Conservation (phyloP, 768 basidiomycete species). For the Tricholoma saponaceum region DNA sequence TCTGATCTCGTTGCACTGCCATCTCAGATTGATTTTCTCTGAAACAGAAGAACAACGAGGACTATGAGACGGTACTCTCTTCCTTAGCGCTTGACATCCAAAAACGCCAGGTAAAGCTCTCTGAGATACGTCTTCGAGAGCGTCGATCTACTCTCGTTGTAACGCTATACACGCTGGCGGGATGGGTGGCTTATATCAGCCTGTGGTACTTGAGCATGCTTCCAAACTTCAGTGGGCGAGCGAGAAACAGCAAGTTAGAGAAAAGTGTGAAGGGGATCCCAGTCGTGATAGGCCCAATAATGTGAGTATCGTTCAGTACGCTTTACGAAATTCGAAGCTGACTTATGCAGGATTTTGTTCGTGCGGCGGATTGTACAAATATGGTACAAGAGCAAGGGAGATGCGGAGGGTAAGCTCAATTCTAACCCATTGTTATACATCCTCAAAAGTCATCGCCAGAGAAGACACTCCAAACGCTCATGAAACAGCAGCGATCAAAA, state of each 20-base stretch:
- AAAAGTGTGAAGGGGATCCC: conserved; percentile 48
- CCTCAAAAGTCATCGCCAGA: conserved; percentile 42
- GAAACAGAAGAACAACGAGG: conserved; percentile 54
- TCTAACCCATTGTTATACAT: background rate
- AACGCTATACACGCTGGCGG: conserved; percentile 72
- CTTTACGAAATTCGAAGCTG: background rate
- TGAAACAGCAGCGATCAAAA: conserved; percentile 77
- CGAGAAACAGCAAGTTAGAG: conserved; percentile 28
- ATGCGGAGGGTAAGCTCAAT: conserved; percentile 67
- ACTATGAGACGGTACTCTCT: conserved; percentile 74
- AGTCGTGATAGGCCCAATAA: conserved; percentile 69
- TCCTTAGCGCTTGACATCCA: conserved; percentile 64
- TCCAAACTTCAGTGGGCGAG: conserved; percentile 34
- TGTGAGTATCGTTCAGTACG: conserved; percentile 46
- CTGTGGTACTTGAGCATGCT: conserved; percentile 68
- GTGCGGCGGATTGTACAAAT: conserved; percentile 76
- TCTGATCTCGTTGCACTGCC: background rate
- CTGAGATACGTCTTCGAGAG: conserved; percentile 84
- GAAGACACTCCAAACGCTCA: conserved; percentile 66
- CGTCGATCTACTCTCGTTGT: conserved; percentile 71
- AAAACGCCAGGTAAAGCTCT: conserved; percentile 67
- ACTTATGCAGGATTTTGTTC: conserved; percentile 57
- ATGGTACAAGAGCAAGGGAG: conserved; percentile 78
- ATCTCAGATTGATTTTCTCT: background rate
- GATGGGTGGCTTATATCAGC: conserved; percentile 69